These are phyloP conservation scores for Alternaria tenuissima DNA, from an alignment of 2,329 filamentous ascomycete species.

Conservation along the genomic window DNA sequence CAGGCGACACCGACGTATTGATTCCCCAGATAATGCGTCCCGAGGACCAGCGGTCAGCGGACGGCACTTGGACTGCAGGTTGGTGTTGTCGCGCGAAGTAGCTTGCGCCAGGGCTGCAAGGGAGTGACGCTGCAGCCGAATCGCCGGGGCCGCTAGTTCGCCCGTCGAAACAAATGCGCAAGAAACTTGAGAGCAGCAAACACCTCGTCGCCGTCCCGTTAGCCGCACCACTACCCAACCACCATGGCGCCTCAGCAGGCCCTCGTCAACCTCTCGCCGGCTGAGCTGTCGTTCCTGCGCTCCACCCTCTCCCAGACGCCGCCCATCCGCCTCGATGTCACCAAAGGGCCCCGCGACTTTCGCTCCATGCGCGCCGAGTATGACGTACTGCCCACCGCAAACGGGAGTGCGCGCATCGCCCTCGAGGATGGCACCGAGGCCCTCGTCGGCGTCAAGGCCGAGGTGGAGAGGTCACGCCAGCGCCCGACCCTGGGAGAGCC, in stretches of 20 bases:
- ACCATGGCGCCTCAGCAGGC: constrained; percentile 51
- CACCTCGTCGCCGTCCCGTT: constrained; percentile 12
- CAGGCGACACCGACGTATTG: background rate
- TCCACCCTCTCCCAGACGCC: constrained; percentile 81
- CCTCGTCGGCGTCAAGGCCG: constrained; percentile 93
- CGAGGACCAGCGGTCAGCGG: constrained; percentile 28
- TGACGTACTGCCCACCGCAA: constrained; percentile 85
- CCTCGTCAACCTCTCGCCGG: constrained; percentile 83
- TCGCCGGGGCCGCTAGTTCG: constrained; percentile 26
- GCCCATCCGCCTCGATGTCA: constrained; percentile 82
- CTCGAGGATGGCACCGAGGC: constrained; percentile 96
- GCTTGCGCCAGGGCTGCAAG: constrained; percentile 23
- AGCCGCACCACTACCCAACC: constrained; percentile 15
- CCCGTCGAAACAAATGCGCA: constrained; percentile 21
- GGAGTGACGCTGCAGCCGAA: constrained; percentile 26
- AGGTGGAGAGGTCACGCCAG: constrained; percentile 77
- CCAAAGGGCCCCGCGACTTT: constrained; percentile 75
- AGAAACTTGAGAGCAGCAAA: constrained; percentile 17
- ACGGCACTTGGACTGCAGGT: constrained; percentile 32
- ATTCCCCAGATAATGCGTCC: background rate
- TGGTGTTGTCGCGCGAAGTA: constrained; percentile 36
- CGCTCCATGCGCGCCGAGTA: constrained; percentile 90
- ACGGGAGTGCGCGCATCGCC: constrained; percentile 91
- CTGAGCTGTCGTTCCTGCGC: constrained; percentile 95
- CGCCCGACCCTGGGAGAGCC: constrained; percentile 32